Conservation (phyloP, 2,329 filamentous ascomycete genomes). For the Fusarium lateritium region DNA sequence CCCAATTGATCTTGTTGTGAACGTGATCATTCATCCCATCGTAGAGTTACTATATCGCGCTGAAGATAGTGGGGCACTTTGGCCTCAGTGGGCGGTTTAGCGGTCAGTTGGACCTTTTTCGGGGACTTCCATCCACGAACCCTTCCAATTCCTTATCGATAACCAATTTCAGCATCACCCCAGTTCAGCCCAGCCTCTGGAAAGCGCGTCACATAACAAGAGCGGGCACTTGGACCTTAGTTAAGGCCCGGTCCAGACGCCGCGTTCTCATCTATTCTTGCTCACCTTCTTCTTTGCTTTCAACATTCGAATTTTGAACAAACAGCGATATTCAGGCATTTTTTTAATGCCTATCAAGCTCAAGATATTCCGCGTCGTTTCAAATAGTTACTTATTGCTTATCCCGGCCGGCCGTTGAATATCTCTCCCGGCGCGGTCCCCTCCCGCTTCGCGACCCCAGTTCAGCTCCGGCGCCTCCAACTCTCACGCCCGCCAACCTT, state of each 20-base stretch:
- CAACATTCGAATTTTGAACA: background rate
- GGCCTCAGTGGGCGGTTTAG: constrained; percentile 26
- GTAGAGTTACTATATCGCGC: background rate
- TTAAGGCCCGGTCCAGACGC: constrained; percentile 3
- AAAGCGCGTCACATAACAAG: constrained; percentile 38
- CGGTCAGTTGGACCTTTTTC: constrained; percentile 24
- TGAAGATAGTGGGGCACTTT: constrained; percentile 7
- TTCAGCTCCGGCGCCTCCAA: constrained; percentile 31
- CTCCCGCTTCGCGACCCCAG: constrained; percentile 41
- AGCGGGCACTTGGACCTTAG: constrained; percentile 17
- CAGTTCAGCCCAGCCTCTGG: constrained; percentile 28
- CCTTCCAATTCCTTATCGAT: constrained; percentile 21
- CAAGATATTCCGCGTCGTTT: background rate
- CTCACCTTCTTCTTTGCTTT: background rate
- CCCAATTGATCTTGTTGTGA: background rate
- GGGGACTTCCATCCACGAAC: background rate
- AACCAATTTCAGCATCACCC: constrained; percentile 1
- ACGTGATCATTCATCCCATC: background rate
- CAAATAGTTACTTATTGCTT: constrained; percentile 1
- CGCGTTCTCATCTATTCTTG: constrained; percentile 21
- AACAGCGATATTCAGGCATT: background rate
- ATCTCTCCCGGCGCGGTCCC: constrained; percentile 18
- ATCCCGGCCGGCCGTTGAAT: background rate
- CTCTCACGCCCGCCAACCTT: constrained; percentile 36
- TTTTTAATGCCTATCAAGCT: background rate